Conservation (phyloP, 257 asterid genomes). For the Catharanthus roseus region DNA sequence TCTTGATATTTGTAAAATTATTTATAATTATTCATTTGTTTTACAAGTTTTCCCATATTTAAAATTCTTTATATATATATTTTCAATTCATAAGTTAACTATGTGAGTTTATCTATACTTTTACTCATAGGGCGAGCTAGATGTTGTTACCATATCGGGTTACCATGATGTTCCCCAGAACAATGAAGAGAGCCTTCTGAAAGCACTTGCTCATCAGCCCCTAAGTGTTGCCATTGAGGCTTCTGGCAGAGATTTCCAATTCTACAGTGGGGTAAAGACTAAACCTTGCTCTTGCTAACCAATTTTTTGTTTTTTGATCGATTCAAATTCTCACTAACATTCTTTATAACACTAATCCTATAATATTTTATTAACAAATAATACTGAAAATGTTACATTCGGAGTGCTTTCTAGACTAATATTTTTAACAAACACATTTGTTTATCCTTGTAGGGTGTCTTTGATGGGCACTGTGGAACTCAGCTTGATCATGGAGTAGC, state of each 20-base stretch:
- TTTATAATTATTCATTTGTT: too few relatives aligned
- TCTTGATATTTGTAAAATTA: too few relatives aligned
- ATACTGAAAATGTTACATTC: too few relatives aligned
- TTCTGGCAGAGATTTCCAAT: constrained; percentile 63
- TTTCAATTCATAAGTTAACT: too few relatives aligned
- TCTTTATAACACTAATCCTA: too few relatives aligned
- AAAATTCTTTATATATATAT: too few relatives aligned
- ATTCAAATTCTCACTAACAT: too few relatives aligned
- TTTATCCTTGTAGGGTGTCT: constrained; percentile 41
- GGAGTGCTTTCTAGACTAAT: too few relatives aligned
- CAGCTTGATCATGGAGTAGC: constrained; percentile 27
- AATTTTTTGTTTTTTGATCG: neutral
- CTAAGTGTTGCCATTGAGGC: constrained; percentile 80
- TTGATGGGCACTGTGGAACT: constrained; percentile 57
- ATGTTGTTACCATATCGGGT: constrained; percentile 16
- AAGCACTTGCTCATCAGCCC: constrained; percentile 73
- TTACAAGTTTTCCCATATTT: too few relatives aligned
- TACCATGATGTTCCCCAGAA: constrained; percentile 56
- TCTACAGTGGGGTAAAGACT: constrained; percentile 59
- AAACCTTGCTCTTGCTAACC: neutral
- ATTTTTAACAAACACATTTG: too few relatives aligned
- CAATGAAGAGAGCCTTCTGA: constrained; percentile 48
- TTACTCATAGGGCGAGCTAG: constrained; percentile 10
- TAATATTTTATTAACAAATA: too few relatives aligned
- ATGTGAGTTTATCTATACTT: too few relatives aligned